Percentiles rank a stretch among this genome's conserved stretches.
Conservation (phyloP, 139 green algal species). For the Diplosphaera chodatii region DNA sequence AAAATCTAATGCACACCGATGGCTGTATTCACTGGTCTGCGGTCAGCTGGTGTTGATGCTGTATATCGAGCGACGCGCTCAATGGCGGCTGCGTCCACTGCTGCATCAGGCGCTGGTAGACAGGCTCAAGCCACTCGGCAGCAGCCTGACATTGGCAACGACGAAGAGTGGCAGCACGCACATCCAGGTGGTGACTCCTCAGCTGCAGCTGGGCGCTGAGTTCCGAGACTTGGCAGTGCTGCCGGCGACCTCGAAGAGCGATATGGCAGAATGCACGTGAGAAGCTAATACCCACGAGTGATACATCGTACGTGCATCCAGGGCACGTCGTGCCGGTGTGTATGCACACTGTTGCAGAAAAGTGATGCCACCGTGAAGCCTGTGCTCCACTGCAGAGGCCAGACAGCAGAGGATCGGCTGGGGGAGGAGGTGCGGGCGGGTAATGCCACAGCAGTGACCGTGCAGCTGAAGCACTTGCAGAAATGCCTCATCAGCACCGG, state of each 20-base stretch:
- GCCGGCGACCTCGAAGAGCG: constrained; percentile 14
- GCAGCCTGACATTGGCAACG: constrained; percentile 32
- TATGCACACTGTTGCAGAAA: no score
- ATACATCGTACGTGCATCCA: no score
- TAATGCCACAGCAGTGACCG: constrained; percentile 20
- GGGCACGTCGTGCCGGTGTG: no score
- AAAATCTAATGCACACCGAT: no score
- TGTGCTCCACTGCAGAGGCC: constrained; percentile 23
- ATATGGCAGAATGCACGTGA: constrained; percentile 11
- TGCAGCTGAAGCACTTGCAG: constrained; percentile 60
- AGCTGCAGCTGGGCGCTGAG: constrained; percentile 46
- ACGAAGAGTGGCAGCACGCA: constrained; percentile 56
- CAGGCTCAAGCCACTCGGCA: constrained; percentile 50
- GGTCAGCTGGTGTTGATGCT: no score
- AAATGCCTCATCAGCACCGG: constrained; percentile 41
- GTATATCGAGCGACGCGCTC: no score
- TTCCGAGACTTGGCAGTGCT: constrained; percentile 41
- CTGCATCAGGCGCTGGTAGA: constrained; percentile 46
- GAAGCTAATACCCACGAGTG: no score
- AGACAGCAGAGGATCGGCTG: constrained; percentile 39
- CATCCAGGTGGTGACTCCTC: constrained; percentile 29
- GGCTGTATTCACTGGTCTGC: no score
- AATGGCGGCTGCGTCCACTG: no score
- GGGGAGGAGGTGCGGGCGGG: constrained; percentile 29
- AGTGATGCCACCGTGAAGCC: no score